These are phyloP conservation scores for Podospora pseudocomata DNA, from an alignment of 495 filamentous ascomycete genomes.

Conservation along the genomic window DNA sequence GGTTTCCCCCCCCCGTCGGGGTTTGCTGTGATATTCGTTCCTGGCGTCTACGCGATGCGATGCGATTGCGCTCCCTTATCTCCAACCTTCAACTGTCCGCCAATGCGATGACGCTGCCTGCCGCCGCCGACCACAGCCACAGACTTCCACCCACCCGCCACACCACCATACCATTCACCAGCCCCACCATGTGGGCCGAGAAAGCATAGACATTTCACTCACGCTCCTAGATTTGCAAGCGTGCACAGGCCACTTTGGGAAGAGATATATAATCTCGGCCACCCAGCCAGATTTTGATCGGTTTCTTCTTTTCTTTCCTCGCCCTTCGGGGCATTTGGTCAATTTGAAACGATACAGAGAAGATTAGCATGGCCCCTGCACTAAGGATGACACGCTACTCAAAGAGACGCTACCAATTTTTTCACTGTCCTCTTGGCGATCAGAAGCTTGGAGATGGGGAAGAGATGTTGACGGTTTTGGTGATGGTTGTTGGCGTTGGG, in stretches of 20 bases:
- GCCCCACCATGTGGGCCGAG: background rate
- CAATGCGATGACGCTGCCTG: background rate
- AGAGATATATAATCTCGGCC: conserved; percentile 15
- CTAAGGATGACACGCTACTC: conserved; percentile 99
- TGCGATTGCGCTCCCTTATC: background rate
- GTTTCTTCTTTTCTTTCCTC: conserved; percentile 28
- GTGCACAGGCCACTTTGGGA: conserved; percentile 23
- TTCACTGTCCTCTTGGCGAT: conserved; percentile 41
- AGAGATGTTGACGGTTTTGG: conserved; percentile 16
- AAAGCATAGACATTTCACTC: conserved; percentile 5
- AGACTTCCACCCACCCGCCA: background rate
- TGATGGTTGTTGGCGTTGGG: background rate
- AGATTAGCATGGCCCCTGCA: conserved; percentile 99
- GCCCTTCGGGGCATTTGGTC: conserved; percentile 38
- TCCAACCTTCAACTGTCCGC: background rate
- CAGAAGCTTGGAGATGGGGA: conserved; percentile 26
- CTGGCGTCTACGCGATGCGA: background rate
- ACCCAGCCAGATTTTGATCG: conserved; percentile 15
- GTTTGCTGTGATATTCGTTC: background rate
- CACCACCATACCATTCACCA: background rate
- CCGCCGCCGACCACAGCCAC: background rate
- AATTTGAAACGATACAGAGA: conserved; percentile 59
- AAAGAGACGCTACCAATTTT: conserved; percentile 93
- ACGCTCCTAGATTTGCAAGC: conserved; percentile 11
- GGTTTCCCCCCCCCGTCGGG: background rate